phyloP scores from a whole-genome alignment of 2,329 filamentous ascomycete species.

The Clonostachys solani region DNA sequence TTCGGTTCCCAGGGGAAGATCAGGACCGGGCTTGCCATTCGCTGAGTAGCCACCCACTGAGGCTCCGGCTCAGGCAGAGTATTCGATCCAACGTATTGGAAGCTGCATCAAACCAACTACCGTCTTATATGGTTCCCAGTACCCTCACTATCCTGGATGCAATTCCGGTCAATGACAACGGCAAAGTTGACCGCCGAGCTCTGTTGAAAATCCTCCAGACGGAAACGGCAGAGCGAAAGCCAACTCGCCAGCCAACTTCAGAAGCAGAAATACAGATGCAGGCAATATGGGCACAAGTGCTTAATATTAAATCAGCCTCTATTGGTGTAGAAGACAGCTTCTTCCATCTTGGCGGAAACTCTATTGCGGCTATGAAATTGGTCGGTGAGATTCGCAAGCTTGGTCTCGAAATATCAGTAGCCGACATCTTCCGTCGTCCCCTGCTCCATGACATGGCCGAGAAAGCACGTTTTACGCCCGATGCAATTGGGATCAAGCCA shows the following conservation, averaged over 20 bases:
- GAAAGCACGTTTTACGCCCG: too few relatives aligned
- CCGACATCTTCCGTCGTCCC: constrained; percentile 1
- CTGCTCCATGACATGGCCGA: too few relatives aligned
- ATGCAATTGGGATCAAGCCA: too few relatives aligned
- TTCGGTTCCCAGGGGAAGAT: constrained; percentile 14
- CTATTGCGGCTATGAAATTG: constrained; percentile 38
- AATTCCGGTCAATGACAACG: constrained; percentile 9
- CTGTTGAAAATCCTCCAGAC: not conserved
- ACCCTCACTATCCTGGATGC: constrained; percentile 3
- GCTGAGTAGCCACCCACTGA: constrained; percentile 10
- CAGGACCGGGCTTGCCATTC: not conserved
- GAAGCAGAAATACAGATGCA: constrained; percentile 13
- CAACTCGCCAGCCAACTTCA: not conserved
- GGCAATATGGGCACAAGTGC: constrained; percentile 26
- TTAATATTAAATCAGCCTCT: constrained; percentile 19
- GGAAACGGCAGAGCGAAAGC: not conserved
- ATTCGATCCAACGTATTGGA: constrained; percentile 1
- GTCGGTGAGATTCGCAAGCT: constrained; percentile 15
- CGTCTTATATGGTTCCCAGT: constrained; percentile 9
- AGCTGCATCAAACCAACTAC: constrained; percentile 3
- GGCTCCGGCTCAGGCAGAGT: constrained; percentile 1
- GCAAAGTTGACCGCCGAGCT: constrained; percentile 5
- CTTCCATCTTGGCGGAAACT: constrained; percentile 42
- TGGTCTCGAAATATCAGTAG: not conserved
- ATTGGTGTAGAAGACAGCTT: constrained; percentile 39